Conservation (phyloP, 352 stramenopile genomes). For the Phytophthora macrochlamydospora region DNA sequence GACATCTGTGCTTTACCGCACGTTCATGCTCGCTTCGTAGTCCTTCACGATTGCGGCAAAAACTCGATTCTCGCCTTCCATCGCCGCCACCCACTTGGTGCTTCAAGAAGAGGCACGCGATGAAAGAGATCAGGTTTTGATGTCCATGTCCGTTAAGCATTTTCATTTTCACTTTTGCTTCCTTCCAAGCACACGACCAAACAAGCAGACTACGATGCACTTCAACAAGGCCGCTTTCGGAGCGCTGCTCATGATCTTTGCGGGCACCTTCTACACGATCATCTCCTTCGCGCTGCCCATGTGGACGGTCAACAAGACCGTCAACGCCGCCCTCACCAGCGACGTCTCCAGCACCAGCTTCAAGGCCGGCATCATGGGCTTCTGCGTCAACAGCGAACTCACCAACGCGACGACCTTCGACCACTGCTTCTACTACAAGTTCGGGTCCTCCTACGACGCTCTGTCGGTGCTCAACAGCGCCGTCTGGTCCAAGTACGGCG, state of each 20-base stretch:
- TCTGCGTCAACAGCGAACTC: constrained; percentile 59
- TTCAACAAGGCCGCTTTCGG: constrained; percentile 22
- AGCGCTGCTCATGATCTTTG: constrained; percentile 24
- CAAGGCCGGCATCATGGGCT: constrained; percentile 23
- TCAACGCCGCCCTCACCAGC: constrained; percentile 19
- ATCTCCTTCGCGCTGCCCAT: constrained; percentile 22
- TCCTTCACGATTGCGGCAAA: not conserved
- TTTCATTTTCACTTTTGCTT: not conserved
- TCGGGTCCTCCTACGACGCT: constrained; percentile 46
- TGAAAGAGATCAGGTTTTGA: not conserved
- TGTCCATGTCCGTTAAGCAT: not conserved
- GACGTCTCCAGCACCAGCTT: constrained; percentile 26
- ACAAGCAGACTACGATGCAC: not conserved
- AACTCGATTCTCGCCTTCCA: not conserved
- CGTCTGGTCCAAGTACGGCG: constrained; percentile 48
- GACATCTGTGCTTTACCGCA: not conserved
- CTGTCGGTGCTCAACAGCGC: constrained; percentile 34
- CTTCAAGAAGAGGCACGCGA: no score
- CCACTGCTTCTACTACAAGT: constrained; percentile 72
- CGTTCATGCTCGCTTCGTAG: not conserved
- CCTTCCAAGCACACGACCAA: not conserved
- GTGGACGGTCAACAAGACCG: constrained; percentile 18
- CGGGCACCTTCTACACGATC: constrained; percentile 24
- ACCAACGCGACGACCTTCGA: constrained; percentile 44
- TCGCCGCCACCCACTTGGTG: no score